Evolutionary conservation across 2,329 filamentous ascomycete genomes (phyloP), one percentile per base, ranked within the genome.

Genomic region (Hypoxylon sp.): DNA sequence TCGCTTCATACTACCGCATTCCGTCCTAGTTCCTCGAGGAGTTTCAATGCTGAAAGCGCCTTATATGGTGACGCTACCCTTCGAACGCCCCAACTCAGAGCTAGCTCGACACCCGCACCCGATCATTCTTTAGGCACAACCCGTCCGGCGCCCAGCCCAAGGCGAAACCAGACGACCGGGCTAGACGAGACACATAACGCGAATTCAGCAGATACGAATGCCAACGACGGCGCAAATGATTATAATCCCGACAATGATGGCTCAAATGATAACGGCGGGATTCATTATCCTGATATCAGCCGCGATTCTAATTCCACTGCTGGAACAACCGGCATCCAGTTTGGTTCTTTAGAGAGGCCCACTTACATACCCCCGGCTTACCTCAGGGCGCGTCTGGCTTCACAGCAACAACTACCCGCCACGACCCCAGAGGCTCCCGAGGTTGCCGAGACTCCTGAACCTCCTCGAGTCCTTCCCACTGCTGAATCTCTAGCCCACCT

Each of bases 21-120:
- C 24, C 72, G 70, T 9, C 73, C 75, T 16, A 63, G 67, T 24
- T 66, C 73, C 11, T 69, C 72, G 8, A 74, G 70, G 30, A 79
- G 76, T 61, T 82, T 78, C 66, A 69, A 61, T 9, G 72, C 75
- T 9, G 80, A 82, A 55, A 78, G 75, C 50, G 63, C 61, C 16
- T 46, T 82, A 4, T 82, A 76, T 64, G 54, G 67, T 1, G 64
- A 75, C 30, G 77, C 79, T 26, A 68, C 67, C n/a, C 58, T 82
- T 55, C 64, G 72, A 58, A 64, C 76, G 50, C 71, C 72, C 26
- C 24, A 33, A 14, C 9, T n/a, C 20, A 61, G n/a, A 46, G 36
- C n/a, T 30, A 24, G 18, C 24, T 52, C 46, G 11, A 18, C 22
- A n/a, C 42, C 49, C 12, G 9, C n/a, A 24, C n/a, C 52, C 14